These are phyloP conservation scores for Strobilomyces dryophilus DNA, from an alignment of 768 basidiomycete genomes.

Conservation along the genomic window DNA sequence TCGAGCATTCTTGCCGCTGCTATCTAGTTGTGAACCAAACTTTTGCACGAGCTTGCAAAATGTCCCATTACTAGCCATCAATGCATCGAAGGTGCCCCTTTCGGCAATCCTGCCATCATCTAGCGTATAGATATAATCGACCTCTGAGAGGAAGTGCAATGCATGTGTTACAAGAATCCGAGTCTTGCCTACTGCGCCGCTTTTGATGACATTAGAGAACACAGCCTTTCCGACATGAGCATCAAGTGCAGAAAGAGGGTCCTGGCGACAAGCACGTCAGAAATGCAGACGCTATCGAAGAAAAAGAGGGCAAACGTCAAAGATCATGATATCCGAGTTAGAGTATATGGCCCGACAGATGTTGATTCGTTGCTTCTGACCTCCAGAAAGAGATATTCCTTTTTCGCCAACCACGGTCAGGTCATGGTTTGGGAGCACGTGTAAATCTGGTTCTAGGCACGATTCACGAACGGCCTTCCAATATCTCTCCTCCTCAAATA, in stretches of 20 bases:
- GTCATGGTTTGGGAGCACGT: conserved; percentile 73
- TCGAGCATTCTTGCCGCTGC: conserved; percentile 33
- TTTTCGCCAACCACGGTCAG: conserved; percentile 82
- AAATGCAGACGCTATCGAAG: background rate
- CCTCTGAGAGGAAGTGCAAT: conserved; percentile 82
- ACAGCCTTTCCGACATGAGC: conserved; percentile 88
- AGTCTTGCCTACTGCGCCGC: conserved; percentile 63
- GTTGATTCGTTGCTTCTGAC: conserved; percentile 76
- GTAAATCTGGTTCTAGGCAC: conserved; percentile 76
- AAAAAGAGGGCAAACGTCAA: conserved; percentile 46
- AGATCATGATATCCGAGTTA: conserved; percentile 80
- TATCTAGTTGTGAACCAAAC: conserved; percentile 67
- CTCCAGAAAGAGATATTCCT: conserved; percentile 86
- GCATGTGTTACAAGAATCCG: conserved; percentile 90
- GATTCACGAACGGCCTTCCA: conserved; percentile 77
- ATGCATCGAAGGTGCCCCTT: conserved; percentile 70
- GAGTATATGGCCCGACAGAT: conserved; percentile 87
- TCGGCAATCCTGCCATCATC: conserved; percentile 76
- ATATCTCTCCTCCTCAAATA: conserved; percentile 77
- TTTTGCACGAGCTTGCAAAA: conserved; percentile 74
- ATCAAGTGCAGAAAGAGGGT: conserved; percentile 87
- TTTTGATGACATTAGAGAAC: conserved; percentile 78
- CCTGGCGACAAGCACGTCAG: conserved; percentile 35
- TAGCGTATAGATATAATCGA: conserved; percentile 82
- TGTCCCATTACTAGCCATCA: conserved; percentile 59